Base-by-base conservation (phyloP, 495 filamentous ascomycete genomes). In the Penicillium soppii region DNA sequence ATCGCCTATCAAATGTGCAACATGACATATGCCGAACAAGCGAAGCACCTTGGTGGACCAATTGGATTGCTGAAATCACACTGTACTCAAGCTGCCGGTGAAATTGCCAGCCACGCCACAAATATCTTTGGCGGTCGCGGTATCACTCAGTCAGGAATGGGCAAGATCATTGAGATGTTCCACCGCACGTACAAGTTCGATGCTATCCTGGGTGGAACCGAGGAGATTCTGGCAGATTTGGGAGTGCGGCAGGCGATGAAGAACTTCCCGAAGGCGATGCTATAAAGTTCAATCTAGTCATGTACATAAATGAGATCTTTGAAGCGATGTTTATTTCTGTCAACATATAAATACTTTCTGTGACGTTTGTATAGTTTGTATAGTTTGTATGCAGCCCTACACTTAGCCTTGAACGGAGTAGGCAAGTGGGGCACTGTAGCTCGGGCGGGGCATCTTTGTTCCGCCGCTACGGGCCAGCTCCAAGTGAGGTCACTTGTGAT, bases 91-190 rank as follows among this genome's bases (percentile, higher is more conserved):
- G 81, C 83, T 5, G 87, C 89, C 0, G 87, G 91, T 61, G 89
- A 94, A 63, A 84, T 90, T 60, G 89, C 90, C 47, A 88, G 91
- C 62, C 82, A 89, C 54, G 80, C 88, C 16, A 87, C 88, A 1
- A 91, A 95, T 67, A 90, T 95, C 66, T 95, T 91, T 66, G 90
- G 90, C 37, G 89, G 90, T 5, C 78, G 90, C 52, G 90, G 84
- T 1, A 61, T 95, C 15, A 95, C 89, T 2, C 86, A 91, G 71
- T 80, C 75, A 1, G 90, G 90, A 23, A 95, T 94, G 89, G 90
- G 90, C 22, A 78, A 79, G 35, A 73, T 88, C 20, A 81, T 94
- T 29, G 90, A 94, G 72, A 83, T 84, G 74, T 92, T 92, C 75
- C 77, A 91, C 62, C 78, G 88, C 26, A 89, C 84, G 0, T 92